A percentile compares a stretch with the other conserved stretches of the same genome.
These are phyloP conservation scores for Extremus antarcticus DNA, from an alignment of 495 filamentous ascomycete genomes.

Conservation along the genomic window DNA sequence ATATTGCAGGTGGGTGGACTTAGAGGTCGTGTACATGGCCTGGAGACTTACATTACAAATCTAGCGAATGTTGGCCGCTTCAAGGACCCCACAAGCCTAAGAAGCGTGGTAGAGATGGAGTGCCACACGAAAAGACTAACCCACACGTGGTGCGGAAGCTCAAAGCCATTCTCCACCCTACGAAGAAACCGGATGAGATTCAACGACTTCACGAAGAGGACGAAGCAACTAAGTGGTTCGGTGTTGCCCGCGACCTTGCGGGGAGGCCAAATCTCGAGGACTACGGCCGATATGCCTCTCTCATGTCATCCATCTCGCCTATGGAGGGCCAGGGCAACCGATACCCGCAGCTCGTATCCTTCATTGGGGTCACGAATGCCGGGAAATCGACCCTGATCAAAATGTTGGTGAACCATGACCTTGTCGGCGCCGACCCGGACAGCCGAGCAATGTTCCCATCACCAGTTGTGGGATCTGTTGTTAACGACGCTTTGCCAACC, in stretches of 20 bases:
- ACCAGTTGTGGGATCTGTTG: slow-evolving; percentile 32
- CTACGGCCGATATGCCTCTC: slow-evolving; percentile 18
- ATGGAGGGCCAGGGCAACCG: slow-evolving; percentile 8
- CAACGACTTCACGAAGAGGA: slow-evolving; percentile 18
- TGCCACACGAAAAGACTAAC: slow-evolving; percentile 21
- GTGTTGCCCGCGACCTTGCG: slow-evolving; percentile 14
- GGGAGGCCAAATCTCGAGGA: slow-evolving; percentile 18
- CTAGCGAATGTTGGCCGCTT: slow-evolving; percentile 19
- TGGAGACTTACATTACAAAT: background rate
- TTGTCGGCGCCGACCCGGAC: background rate
- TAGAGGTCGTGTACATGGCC: background rate
- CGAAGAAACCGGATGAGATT: slow-evolving; percentile 6
- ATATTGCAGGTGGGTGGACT: slow-evolving; percentile 12
- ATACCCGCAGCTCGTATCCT: slow-evolving; percentile 33
- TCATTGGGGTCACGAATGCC: slow-evolving; percentile 39
- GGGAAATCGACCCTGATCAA: slow-evolving; percentile 51
- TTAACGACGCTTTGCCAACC: slow-evolving; percentile 40
- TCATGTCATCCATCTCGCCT: slow-evolving; percentile 16
- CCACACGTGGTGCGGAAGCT: slow-evolving; percentile 12
- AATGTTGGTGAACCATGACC: slow-evolving; percentile 34
- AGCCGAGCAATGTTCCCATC: slow-evolving; percentile 16
- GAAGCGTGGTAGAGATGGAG: slow-evolving; percentile 15
- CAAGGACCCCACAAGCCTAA: slow-evolving; percentile 19
- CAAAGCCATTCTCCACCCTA: slow-evolving; percentile 12
- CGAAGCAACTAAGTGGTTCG: slow-evolving; percentile 21